These are phyloP conservation scores for Trichoderma semiorbis DNA, from an alignment of 2,329 filamentous ascomycete species.

Conservation along the genomic window DNA sequence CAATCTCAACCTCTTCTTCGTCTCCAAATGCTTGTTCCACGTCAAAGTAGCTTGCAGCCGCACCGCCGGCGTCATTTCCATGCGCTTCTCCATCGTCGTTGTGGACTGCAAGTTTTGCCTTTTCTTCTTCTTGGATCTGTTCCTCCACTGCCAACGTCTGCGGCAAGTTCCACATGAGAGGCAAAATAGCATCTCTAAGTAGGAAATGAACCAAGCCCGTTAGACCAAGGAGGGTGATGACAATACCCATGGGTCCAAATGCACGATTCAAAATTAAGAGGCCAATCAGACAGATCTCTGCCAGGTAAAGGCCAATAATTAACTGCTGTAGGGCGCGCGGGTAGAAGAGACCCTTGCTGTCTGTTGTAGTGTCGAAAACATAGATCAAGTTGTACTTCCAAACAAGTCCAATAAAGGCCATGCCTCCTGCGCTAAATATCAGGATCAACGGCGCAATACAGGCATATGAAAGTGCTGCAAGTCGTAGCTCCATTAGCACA, in stretches of 20 bases:
- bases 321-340: slow-evolving; percentile 84
- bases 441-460: slow-evolving; percentile 83
- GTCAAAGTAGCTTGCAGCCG: slow-evolving; percentile 37
- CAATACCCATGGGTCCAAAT: slow-evolving; percentile 67
- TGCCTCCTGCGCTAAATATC: slow-evolving; percentile 73
- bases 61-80: slow-evolving; percentile 26
- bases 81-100: slow-evolving; percentile 21
- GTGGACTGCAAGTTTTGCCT: slow-evolving; percentile 43
- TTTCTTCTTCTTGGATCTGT: slow-evolving; percentile 42
- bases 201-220: slow-evolving; percentile 72
- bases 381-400: slow-evolving; percentile 91
- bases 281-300: slow-evolving; percentile 78
- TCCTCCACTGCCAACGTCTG: slow-evolving; percentile 62
- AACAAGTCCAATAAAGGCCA: slow-evolving; percentile 78
- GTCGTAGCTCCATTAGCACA: neutral
- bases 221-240: slow-evolving; percentile 73
- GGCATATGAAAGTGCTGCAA: slow-evolving; percentile 73
- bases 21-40: slow-evolving; percentile 33
- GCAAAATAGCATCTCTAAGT: slow-evolving; percentile 69
- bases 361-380: slow-evolving; percentile 75
- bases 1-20: slow-evolving; percentile 30
- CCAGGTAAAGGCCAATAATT: slow-evolving; percentile 78
- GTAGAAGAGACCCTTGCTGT: slow-evolving; percentile 86
- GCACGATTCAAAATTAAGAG: slow-evolving; percentile 70
- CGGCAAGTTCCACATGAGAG: slow-evolving; percentile 75